These are phyloP conservation scores for Fusarium hostae DNA, from an alignment of 2,329 filamentous ascomycete genomes.

Conservation along the genomic window DNA sequence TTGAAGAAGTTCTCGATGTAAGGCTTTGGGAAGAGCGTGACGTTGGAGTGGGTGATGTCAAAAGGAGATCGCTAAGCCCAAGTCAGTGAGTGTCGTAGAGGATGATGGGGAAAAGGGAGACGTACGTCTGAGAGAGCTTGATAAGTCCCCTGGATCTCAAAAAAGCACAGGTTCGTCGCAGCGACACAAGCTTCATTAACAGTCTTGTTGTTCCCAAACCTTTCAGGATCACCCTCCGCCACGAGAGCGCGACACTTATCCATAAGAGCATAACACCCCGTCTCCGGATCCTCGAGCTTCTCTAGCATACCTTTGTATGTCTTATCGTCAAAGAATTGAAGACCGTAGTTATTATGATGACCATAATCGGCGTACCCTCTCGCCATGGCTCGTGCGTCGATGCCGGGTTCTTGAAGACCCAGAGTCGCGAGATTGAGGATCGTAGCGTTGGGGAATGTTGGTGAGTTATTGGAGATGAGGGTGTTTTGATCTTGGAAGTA, in stretches of 20 bases:
- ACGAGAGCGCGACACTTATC: conserved; percentile 56
- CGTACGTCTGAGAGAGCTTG: conserved; percentile 1
- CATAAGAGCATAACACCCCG: conserved; percentile 64
- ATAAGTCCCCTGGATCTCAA: conserved; percentile 18
- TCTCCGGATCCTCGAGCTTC: conserved; percentile 17
- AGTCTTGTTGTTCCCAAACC: conserved; percentile 51
- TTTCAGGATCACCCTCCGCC: conserved; percentile 50
- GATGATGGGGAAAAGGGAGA: accelerated
- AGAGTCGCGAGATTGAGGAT: conserved; percentile 65
- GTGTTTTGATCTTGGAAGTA: conserved; percentile 69
- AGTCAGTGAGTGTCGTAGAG: background rate
- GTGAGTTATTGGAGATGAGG: conserved; percentile 37
- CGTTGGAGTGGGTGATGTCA: conserved; percentile 65
- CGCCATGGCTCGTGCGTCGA: conserved; percentile 70
- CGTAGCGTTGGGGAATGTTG: conserved; percentile 54
- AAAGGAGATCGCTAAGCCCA: conserved; percentile 63
- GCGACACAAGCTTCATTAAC: conserved; percentile 61
- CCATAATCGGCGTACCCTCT: conserved; percentile 65
- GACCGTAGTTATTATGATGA: conserved; percentile 72
- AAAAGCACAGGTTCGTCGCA: conserved; percentile 52
- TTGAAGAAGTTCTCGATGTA: conserved; percentile 74
- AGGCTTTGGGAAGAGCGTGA: conserved; percentile 68
- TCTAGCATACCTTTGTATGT: conserved; percentile 28
- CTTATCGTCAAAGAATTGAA: conserved; percentile 64
- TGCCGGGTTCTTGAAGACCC: conserved; percentile 74